A percentile compares a stretch with the other conserved stretches of the same genome.
These are phyloP conservation scores for Hondaea fermentalgiana DNA, from an alignment of 108 stramenopile species.

Conservation along the genomic window DNA sequence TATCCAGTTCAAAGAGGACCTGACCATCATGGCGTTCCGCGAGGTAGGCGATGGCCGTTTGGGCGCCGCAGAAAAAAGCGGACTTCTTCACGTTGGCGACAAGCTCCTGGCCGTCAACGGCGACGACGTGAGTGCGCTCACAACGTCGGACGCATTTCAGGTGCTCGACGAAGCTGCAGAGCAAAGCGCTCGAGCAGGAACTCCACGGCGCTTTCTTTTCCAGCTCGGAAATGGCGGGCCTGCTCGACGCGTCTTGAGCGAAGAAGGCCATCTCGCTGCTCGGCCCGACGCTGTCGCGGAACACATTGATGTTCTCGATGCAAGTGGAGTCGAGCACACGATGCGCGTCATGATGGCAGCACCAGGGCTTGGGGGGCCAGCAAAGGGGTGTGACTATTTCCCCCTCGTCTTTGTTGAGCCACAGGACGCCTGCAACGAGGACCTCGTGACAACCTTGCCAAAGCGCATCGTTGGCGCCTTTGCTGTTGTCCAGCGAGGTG, in stretches of 20 bases:
- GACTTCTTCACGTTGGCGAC: background rate
- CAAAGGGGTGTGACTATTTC: background rate
- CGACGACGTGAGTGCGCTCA: background rate
- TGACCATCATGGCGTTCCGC: background rate
- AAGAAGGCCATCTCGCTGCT: background rate
- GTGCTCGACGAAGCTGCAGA: background rate
- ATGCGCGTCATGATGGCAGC: background rate
- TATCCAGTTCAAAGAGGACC: background rate
- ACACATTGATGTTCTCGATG: background rate
- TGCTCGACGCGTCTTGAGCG: background rate
- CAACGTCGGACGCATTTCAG: background rate
- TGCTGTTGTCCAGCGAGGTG: slow-evolving; percentile 32
- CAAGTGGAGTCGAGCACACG: background rate
- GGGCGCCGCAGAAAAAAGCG: background rate
- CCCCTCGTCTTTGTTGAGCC: slow-evolving; percentile 32
- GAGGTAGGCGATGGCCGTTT: background rate
- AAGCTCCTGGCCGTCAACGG: background rate
- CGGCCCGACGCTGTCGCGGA: background rate
- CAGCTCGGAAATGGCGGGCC: background rate
- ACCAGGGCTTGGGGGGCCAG: background rate
- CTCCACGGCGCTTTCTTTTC: background rate
- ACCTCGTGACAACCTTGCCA: slow-evolving; percentile 19
- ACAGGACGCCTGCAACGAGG: slow-evolving; percentile 30
- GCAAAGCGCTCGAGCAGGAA: background rate
- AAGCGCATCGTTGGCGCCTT: slow-evolving; percentile 17